phyloP scores from a whole-genome alignment of 2,329 filamentous ascomycete species.

The Hymenoscyphus scutula region DNA sequence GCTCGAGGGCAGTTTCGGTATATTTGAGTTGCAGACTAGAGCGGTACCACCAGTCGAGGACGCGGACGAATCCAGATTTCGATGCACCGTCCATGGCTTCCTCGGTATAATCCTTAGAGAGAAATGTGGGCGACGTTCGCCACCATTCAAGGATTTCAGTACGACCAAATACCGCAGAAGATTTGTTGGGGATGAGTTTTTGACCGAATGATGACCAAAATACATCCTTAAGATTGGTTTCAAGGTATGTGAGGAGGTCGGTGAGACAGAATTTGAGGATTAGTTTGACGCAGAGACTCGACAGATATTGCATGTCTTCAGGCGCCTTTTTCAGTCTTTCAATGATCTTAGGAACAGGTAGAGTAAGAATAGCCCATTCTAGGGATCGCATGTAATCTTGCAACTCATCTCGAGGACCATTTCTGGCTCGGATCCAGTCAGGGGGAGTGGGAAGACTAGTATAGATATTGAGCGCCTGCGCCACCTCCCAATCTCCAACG shows the following conservation, averaged over 20 bases:
- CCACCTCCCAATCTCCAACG: constrained; percentile 86
- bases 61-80: constrained; percentile 76
- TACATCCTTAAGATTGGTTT: constrained; percentile 66
- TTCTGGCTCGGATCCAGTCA: constrained; percentile 66
- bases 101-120: constrained; percentile 72
- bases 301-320: constrained; percentile 67
- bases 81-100: constrained; percentile 88
- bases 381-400: constrained; percentile 74
- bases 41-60: constrained; percentile 89
- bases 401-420: constrained; percentile 60
- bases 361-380: constrained; percentile 80
- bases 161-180: constrained; percentile 81
- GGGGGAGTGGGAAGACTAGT: constrained; percentile 71
- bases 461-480: constrained; percentile 76
- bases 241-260: constrained; percentile 71
- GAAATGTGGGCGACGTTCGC: constrained; percentile 77
- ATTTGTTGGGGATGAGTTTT: constrained; percentile 81
- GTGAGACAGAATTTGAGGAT: constrained; percentile 89
- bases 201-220: constrained; percentile 83
- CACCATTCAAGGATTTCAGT: constrained; percentile 88
- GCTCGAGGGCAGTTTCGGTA: constrained; percentile 82
- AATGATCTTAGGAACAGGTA: constrained; percentile 68
- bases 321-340: constrained; percentile 70
- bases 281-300: constrained; percentile 77
- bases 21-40: constrained; percentile 79